Evolutionary conservation across 169 alveolate species (phyloP), one percentile per base, ranked within the genome.

Genomic region (Eimeria nieschulzi): DNA sequence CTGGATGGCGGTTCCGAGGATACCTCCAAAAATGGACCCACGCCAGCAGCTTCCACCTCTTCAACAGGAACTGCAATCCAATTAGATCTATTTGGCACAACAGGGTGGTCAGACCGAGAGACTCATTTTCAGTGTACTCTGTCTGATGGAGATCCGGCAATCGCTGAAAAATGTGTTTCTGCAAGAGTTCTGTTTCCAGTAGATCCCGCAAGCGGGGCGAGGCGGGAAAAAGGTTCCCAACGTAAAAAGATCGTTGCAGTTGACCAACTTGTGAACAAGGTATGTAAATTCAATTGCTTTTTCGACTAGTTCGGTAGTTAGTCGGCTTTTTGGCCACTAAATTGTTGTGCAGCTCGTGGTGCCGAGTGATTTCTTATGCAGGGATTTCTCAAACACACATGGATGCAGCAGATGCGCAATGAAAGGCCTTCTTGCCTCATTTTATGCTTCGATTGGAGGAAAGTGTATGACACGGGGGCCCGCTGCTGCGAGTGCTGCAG

Each of bases 361-460:
- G 23, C 68, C 7, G 23, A 8, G 15, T 15, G 13, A 79, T 19
- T 63, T 59, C 54, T 13, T 15, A 12, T 46, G 15, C 93, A 90
- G 93, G 93, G 93, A 19, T 64, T 90, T 64, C 93, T 90, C 64
- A 83, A 83, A 46, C 88, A 79, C 56, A 66, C 72, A 15, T 90
- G 93, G 93, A 61, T 90, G 93, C 93, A 76, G 56, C 83, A 72
- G 66, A 83, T 76, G 90, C 76, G 85, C 2, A 63, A 83, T 13
- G 93, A 90, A 72, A 63, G 83, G 33, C 93, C 93, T 17, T 71
- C 93, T 26, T 83, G 90, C 53, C 76, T 76, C 76, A 76, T 78
- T 54, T 33, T 90, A 54, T 90, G 90, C 63, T 90, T 90, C 84
- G 93, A 90, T 63, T 90, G 93, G 93, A 61, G 93, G 9, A 72